phyloP scores from a whole-genome alignment of 202 grass and related monocot species.

The Saccharum hybrid region DNA sequence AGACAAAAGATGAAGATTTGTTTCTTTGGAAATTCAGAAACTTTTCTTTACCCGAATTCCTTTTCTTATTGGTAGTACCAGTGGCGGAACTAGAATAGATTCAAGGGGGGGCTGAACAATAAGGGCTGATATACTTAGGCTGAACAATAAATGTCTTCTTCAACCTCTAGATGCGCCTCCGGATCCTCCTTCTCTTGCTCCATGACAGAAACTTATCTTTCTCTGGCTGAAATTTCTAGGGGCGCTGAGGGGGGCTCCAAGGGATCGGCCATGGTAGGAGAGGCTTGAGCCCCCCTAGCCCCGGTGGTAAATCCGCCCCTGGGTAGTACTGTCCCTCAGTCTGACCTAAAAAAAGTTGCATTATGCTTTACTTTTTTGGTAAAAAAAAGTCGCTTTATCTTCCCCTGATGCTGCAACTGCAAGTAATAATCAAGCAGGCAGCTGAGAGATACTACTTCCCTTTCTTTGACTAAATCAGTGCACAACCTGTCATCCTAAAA shows the following conservation, averaged over 20 bases:
- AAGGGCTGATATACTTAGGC: too few relatives aligned
- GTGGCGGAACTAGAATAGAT: too few relatives aligned
- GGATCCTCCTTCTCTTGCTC: too few relatives aligned
- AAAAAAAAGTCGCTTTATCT: slow-evolving; percentile 35
- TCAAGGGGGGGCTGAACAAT: too few relatives aligned
- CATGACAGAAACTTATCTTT: too few relatives aligned
- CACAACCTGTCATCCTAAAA: slow-evolving; percentile 12
- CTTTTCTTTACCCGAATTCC: background rate
- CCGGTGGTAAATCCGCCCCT: too few relatives aligned
- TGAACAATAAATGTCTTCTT: too few relatives aligned
- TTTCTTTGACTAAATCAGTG: background rate
- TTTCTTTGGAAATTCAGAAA: slow-evolving; percentile 17
- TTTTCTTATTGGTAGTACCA: background rate
- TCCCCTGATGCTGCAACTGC: background rate
- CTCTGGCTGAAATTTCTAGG: too few relatives aligned
- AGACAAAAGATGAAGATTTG: background rate
- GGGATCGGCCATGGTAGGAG: too few relatives aligned
- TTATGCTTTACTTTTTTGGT: background rate
- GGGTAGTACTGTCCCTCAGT: background rate
- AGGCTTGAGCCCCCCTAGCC: too few relatives aligned
- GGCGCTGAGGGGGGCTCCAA: too few relatives aligned
- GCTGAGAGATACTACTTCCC: background rate
- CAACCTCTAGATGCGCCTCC: too few relatives aligned
- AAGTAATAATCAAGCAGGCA: background rate
- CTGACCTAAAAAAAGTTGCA: slow-evolving; percentile 53